Evolutionary conservation across 2,329 filamentous ascomycete species (phyloP), one percentile per base, ranked within the genome.

Genomic region (Emmonsia crescens): DNA sequence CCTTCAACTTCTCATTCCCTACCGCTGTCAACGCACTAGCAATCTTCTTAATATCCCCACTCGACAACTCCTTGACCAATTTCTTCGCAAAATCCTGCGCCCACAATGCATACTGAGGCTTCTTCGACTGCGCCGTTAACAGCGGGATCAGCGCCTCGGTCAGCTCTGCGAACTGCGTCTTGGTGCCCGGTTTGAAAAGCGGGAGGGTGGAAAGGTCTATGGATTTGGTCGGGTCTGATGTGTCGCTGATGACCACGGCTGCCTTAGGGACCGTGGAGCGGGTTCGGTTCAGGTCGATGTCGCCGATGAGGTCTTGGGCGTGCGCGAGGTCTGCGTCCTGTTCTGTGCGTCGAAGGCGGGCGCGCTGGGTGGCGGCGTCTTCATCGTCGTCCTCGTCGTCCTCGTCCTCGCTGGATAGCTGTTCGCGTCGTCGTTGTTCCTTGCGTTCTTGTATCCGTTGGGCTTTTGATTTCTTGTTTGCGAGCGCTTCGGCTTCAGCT

Each of bases 1-100:
- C 92, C 81, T 91, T 95, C 88, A 97, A 88, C 83, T 96, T 96
- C 84, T 97, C 94, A 74, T 99, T 99, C 73, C 90, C 84, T 61
- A 96, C 82, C 5, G 91, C 88, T n/a, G 92, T 96, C 71, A 99
- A 78, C 5, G 84, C 83, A 75, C 89, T 95, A 14, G 91, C 85
- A 67, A 96, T 85, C 82, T 97, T 97, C 84, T 97, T 96, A 78
- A 97, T 92, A 79, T 97, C 91, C 62, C 94, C 88, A 73, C 90
- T 96, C 16, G 89, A 86, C 67, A 99, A 77, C 33, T 96, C 92
- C 77, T 91, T 92, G 69, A 87, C 85, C 52, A 97, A 83, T 71
- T 90, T 86, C 81, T 96, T 96, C 66, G 84, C 78, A 71, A 99
- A 94, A 71, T 97, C 94, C 75, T 93, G 89, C 61, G 96, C 81